Evolutionary conservation across 192 early-diverging fungal species (phyloP).

Genomic region (Rhizophagus prolifer): DNA sequence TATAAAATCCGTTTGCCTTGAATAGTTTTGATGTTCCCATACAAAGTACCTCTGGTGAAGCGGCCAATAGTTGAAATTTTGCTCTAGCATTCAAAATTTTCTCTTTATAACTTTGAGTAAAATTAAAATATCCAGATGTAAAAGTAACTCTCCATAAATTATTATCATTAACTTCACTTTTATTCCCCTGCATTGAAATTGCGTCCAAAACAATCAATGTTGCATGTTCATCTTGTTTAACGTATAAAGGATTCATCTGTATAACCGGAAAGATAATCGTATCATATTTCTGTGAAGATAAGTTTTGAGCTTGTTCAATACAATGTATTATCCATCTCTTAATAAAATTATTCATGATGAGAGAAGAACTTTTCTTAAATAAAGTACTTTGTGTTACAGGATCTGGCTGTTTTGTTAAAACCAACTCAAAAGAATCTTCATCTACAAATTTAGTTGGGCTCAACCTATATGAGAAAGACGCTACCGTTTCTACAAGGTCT

Average conservation of each 20-base stretch:
- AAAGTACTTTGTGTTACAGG: conserved; percentile 55
- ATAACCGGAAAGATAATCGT: conserved; percentile 78
- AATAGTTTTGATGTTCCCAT: not conserved
- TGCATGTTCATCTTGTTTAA: conserved; percentile 75
- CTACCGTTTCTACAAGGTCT: conserved; percentile 63
- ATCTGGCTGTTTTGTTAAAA: conserved; percentile 43
- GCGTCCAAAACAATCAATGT: conserved; percentile 65
- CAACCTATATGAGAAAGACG: conserved; percentile 60
- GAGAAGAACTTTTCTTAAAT: conserved; percentile 57
- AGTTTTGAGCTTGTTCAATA: conserved; percentile 12
- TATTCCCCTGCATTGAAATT: conserved; percentile 37
- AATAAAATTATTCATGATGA: conserved; percentile 53
- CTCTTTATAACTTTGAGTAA: conserved; percentile 67
- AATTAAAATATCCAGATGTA: conserved; percentile 94
- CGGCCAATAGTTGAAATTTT: conserved; percentile 71
- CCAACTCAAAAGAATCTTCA: conserved; percentile 19
- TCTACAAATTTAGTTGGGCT: conserved; percentile 20
- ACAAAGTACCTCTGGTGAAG: conserved; percentile 75
- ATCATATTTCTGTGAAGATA: conserved; percentile 35
- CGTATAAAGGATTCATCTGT: conserved; percentile 81
- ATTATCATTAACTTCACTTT: conserved; percentile 8
- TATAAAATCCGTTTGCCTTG: conserved; percentile 93
- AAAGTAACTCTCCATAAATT: conserved; percentile 64
- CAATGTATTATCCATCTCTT: conserved; percentile 37
- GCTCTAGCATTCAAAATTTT: conserved; percentile 60